Percentiles rank a stretch among this genome's conserved stretches.
These are phyloP conservation scores for Pestalotiopsis sp. DNA, from an alignment of 2,329 filamentous ascomycete species.

Conservation along the genomic window DNA sequence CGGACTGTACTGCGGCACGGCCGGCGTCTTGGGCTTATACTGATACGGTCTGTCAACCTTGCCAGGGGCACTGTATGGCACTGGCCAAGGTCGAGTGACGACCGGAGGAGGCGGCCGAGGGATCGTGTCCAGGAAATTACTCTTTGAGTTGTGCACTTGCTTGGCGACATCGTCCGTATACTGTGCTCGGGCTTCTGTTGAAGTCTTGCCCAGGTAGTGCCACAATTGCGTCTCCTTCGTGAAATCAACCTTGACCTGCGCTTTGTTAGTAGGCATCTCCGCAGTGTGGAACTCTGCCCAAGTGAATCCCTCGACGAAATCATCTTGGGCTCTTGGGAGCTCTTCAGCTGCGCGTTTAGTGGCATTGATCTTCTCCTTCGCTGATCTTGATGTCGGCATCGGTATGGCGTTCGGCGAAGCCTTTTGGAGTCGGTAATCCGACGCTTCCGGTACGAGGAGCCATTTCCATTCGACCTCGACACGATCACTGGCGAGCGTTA, in stretches of 20 bases:
- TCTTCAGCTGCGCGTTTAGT: slow-evolving; percentile 63
- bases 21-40: slow-evolving; percentile 33
- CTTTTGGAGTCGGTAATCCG: slow-evolving; percentile 73
- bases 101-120: slow-evolving; percentile 46
- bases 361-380: slow-evolving; percentile 69
- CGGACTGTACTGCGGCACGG: slow-evolving; percentile 23
- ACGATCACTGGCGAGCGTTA: slow-evolving; percentile 62
- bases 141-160: slow-evolving; percentile 66
- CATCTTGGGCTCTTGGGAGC: slow-evolving; percentile 65
- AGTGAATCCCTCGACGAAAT: slow-evolving; percentile 68
- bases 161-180: slow-evolving; percentile 77
- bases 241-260: slow-evolving; percentile 72
- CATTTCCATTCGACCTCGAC: slow-evolving; percentile 86
- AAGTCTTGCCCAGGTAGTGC: slow-evolving; percentile 84
- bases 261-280: slow-evolving; percentile 57
- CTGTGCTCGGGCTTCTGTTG: slow-evolving; percentile 87
- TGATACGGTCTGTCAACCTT: slow-evolving; percentile 36
- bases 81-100: slow-evolving; percentile 26
- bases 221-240: slow-evolving; percentile 76
- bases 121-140: slow-evolving; percentile 74
- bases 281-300: slow-evolving; percentile 81
- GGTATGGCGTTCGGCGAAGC: slow-evolving; percentile 74
- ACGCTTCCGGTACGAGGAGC: slow-evolving; percentile 71
- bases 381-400: slow-evolving; percentile 65
- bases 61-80: slow-evolving; percentile 21